Evolutionary conservation across 192 early-diverging fungal genomes (phyloP).

Genomic region (Radiomyces spectabilis): DNA sequence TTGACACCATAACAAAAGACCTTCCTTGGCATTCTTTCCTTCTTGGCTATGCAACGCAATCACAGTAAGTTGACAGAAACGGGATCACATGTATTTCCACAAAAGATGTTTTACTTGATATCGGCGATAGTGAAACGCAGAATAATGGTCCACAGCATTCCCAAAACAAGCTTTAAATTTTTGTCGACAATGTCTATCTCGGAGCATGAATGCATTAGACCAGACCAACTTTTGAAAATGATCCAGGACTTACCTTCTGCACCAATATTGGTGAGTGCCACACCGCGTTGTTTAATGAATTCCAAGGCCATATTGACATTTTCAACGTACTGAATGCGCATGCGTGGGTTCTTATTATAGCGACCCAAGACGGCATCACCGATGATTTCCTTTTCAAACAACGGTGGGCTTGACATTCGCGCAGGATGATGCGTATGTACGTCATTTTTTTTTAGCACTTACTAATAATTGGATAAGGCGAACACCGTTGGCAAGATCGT

Average conservation of each 20-base stretch:
- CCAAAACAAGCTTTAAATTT: slow-evolving; percentile 87
- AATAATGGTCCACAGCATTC: slow-evolving; percentile 97
- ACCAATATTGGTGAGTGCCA: slow-evolving; percentile 92
- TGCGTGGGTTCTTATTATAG: slow-evolving; percentile 82
- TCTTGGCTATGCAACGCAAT: slow-evolving; percentile 63
- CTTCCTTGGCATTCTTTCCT: slow-evolving; percentile 94
- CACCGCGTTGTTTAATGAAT: slow-evolving; percentile 81
- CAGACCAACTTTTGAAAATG: not conserved
- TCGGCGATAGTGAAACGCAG: slow-evolving; percentile 93
- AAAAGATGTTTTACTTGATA: slow-evolving; percentile 51
- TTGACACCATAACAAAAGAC: slow-evolving; percentile 95
- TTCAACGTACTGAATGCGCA: slow-evolving; percentile 93
- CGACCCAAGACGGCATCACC: slow-evolving; percentile 80
- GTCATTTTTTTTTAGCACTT: slow-evolving; percentile 30
- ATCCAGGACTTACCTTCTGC: slow-evolving; percentile 65
- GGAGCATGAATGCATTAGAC: not conserved
- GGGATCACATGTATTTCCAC: not conserved
- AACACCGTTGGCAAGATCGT: slow-evolving; percentile 47
- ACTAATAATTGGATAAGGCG: slow-evolving; percentile 51
- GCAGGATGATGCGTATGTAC: slow-evolving; percentile 9
- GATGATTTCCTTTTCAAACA: slow-evolving; percentile 86
- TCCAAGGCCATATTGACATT: slow-evolving; percentile 93
- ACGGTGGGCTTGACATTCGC: too few species aligned
- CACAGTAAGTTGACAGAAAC: not conserved
- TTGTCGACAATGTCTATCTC: slow-evolving; percentile 87